Base-by-base conservation (phyloP, 2,329 filamentous ascomycete species). In the Colletotrichum sp. region DNA sequence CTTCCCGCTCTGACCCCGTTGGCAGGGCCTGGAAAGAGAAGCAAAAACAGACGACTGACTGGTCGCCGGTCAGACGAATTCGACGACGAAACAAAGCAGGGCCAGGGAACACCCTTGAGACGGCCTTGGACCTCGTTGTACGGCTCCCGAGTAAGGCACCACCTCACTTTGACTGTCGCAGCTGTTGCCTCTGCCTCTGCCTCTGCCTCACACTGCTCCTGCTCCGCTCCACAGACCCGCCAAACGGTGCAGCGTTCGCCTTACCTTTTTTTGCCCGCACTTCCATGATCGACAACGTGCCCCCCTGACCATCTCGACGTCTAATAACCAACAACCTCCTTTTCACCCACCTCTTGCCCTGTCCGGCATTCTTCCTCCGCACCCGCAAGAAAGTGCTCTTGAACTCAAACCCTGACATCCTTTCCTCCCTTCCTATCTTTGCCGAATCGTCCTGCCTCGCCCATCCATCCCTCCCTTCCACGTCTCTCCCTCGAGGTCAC, bases 21-120 rank as follows among this genome's bases (percentile, higher is more conserved):
- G 64, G 63, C 66, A 39, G 57, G 34, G 57, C 26, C 59, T 30
- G 26, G 49, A 44, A 21, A 36, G 32, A 44, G 32, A 59, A 34
- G 36, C 24, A 52, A 71, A 68, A 71, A 62, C 60, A 67, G 63
- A 77, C 71, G 72, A 77, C 66, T 71, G 60, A 75, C 66, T 71
- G 60, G 60, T 10, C 71, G 24, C 67, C 72, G 70, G 74, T 74
- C 74, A 69, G 74, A 76, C 74, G 74, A 76, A 69, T 59, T 55
- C 59, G n/a, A 60, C 59, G 59, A 73, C 74, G 74, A 76, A 76
- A 76, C 74, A 76, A 62, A 74, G 57, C 60, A 76, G 64, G 28
- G 60, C 34, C 74, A 76, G 71, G 74, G 74, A 76, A 59, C 65
- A 74, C 65, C 74, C 74, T 69, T 73, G 74, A 73, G 34, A 66